Conservation (phyloP, 2,329 filamentous ascomycete species). For the Trichoderma lentiforme region DNA sequence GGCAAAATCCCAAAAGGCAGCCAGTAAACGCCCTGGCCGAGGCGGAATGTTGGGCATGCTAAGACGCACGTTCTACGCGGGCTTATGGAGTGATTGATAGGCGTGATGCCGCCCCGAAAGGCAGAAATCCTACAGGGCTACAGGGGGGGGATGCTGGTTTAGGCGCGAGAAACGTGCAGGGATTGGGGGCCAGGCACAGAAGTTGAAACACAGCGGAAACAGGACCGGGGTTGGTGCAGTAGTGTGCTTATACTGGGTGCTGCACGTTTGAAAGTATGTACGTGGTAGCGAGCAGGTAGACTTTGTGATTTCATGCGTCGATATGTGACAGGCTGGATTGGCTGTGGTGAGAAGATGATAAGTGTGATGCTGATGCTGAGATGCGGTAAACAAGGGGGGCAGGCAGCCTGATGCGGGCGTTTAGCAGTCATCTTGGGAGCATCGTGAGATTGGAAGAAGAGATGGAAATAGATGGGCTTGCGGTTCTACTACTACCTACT, state of each 20-base stretch:
- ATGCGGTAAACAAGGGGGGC: not conserved
- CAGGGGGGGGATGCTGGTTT: not conserved
- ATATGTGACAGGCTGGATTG: not conserved
- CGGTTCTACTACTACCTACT: not conserved
- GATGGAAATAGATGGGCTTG: not conserved
- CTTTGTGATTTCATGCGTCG: not conserved
- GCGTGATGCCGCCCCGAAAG: not conserved
- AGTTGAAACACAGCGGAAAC: slow-evolving; percentile 1
- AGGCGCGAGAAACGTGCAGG: not conserved
- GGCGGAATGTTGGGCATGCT: not conserved
- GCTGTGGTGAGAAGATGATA: not conserved
- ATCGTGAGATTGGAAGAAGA: not conserved
- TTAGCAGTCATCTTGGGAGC: not conserved
- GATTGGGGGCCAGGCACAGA: slow-evolving; percentile 1
- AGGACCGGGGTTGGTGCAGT: not conserved
- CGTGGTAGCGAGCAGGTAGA: not conserved
- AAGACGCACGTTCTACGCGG: not conserved
- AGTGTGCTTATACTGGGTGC: not conserved
- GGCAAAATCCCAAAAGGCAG: not conserved
- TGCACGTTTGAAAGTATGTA: not conserved
- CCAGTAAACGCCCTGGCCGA: not conserved
- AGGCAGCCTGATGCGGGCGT: not conserved
- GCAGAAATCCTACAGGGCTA: not conserved
- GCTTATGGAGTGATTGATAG: not conserved
- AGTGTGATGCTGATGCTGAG: not conserved